Base-by-base conservation (phyloP, 73 alveolate genomes). In the Loxodes magnus region DNA sequence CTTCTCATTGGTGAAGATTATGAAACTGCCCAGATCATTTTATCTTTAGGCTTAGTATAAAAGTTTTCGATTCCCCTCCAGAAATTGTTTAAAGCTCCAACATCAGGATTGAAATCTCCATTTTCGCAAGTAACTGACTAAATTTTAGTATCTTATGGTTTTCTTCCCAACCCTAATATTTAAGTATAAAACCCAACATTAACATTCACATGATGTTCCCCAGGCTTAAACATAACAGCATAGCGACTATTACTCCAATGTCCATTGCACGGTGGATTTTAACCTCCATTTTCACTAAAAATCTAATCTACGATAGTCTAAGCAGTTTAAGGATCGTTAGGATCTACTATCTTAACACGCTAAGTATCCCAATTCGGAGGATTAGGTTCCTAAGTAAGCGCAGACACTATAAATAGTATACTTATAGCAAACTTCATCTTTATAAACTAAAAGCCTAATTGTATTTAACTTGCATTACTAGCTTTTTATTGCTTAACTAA, bases 11-110 rank as follows among this genome's bases (percentile, higher is more conserved):
- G 43, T 1, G 70, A 55, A 4, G 64, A 55, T 39, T 56, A 58
- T 4, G 70, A 56, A 37, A 44, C 70, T 9, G 70, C 70, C 70
- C 70, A 56, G 10, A 56, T 30, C 65, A 53, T 53, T 16, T 52
- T 52, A 2, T 16, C 29, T 54, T 31, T 21, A 4, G 70, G 39
- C 25, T 35, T 44, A 1, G 57, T 39, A 31, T 35, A 37, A 31
- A 56, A 56, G 43, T 41, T 41, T 31, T 56, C 70, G 15, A 58
- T 58, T 1, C 50, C 10, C 6, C 70, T 41, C 70, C 70, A 56
- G 70, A 56, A 56, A 10, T 50, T 56, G 34, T 23, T 14, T 48
- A 56, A 5, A n/a, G 70, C 70, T 12, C 70, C 70, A 42, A 44
- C 39, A 22, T 35, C 26, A 27, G 46, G 43, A 2, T 38, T 37